These are phyloP conservation scores for Cordyceps cicadae DNA, from an alignment of 2,329 filamentous ascomycete genomes.

Conservation along the genomic window DNA sequence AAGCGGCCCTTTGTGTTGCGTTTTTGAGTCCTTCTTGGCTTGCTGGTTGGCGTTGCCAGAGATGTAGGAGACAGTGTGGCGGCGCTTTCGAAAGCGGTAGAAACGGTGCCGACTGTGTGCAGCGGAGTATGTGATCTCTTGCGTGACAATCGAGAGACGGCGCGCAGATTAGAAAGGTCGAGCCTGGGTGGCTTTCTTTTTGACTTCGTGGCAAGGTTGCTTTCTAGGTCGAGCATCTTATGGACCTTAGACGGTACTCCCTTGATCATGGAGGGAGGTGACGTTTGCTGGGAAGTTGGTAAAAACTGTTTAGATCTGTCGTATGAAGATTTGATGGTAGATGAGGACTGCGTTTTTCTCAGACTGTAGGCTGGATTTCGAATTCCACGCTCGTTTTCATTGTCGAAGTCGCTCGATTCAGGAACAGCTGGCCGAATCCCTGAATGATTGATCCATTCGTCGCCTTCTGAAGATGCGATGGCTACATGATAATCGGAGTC, in stretches of 20 bases:
- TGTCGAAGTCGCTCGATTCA: slow-evolving; percentile 15
- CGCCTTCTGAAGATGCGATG: slow-evolving; percentile 14
- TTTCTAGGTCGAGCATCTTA: slow-evolving; percentile 38
- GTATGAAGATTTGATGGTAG: slow-evolving; percentile 50
- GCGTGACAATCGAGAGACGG: slow-evolving; percentile 23
- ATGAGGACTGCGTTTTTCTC: slow-evolving; percentile 42
- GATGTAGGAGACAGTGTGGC: slow-evolving; percentile 36
- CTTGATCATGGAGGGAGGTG: slow-evolving; percentile 50
- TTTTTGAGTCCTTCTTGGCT: slow-evolving; percentile 23
- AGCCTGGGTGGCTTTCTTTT: slow-evolving; percentile 40
- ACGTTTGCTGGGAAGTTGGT: slow-evolving; percentile 51
- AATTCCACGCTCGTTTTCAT: slow-evolving; percentile 19
- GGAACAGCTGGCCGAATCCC: slow-evolving; percentile 32
- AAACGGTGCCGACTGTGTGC: slow-evolving; percentile 24
- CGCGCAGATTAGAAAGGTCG: slow-evolving; percentile 38
- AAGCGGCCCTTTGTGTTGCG: slow-evolving; percentile 30
- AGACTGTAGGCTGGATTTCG: slow-evolving; percentile 35
- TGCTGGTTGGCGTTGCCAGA: slow-evolving; percentile 22
- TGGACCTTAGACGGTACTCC: slow-evolving; percentile 41
- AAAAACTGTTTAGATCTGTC: slow-evolving; percentile 48
- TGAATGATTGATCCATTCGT: slow-evolving; percentile 39
- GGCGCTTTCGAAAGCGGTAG: slow-evolving; percentile 27
- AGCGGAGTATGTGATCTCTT: slow-evolving; percentile 23
- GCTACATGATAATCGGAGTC: slow-evolving; percentile 17
- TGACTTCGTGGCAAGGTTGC: slow-evolving; percentile 18